phyloP scores from a whole-genome alignment of 306 rosid genomes.

The Medicago arabica region DNA sequence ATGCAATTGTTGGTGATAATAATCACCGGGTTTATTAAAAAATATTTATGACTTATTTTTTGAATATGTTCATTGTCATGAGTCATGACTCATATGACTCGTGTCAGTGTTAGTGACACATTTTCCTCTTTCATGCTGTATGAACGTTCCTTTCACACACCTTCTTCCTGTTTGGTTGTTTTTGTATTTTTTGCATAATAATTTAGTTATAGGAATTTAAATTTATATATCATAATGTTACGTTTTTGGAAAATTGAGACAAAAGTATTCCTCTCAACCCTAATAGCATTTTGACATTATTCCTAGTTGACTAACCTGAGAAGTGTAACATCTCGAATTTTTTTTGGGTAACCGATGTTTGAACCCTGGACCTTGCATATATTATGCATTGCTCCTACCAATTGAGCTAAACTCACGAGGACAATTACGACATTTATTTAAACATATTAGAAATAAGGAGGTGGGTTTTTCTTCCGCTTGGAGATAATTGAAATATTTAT shows the following conservation, averaged over 20 bases:
- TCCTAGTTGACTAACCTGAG: too few relatives aligned
- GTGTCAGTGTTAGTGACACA: slow-evolving; percentile 14
- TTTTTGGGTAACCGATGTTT: too few relatives aligned
- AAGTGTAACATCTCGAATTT: too few relatives aligned
- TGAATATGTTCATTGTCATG: slow-evolving; percentile 24
- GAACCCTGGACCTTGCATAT: too few relatives aligned
- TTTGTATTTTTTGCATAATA: slow-evolving; percentile 7
- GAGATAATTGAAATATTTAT: too few relatives aligned
- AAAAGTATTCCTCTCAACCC: background rate
- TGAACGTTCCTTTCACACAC: slow-evolving; percentile 21
- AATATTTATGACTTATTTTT: slow-evolving; percentile 4
- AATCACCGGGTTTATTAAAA: background rate
- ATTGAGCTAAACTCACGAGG: too few relatives aligned
- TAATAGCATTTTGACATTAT: slow-evolving; percentile 4
- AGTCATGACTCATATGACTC: slow-evolving; percentile 2
- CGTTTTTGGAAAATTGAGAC: slow-evolving; percentile 27
- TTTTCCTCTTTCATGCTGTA: slow-evolving; percentile 36
- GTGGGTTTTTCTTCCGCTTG: too few relatives aligned
- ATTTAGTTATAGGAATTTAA: background rate
- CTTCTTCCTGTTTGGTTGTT: slow-evolving; percentile 15
- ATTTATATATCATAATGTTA: too few relatives aligned
- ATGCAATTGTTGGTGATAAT: slow-evolving; percentile 4
- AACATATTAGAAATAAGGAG: too few relatives aligned
- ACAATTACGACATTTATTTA: too few relatives aligned
- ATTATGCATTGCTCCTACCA: too few relatives aligned